Conservation (phyloP, 106 monocot genomes). For the Dendrobium officinale region DNA sequence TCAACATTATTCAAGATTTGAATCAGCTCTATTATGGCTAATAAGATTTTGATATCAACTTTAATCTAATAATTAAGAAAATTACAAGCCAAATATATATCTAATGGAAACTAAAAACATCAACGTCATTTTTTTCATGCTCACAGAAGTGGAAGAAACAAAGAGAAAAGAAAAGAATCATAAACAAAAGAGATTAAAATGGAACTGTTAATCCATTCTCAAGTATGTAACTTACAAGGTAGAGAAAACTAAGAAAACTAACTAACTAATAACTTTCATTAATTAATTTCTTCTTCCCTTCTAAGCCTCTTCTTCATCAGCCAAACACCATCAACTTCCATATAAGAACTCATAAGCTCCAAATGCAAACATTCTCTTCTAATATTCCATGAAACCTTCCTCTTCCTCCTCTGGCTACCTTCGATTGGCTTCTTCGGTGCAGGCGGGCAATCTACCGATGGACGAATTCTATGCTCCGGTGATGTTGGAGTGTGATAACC, state of each 20-base stretch:
- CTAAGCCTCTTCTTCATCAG: not conserved
- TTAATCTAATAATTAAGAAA: too few species aligned
- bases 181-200: not conserved
- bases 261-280: not conserved
- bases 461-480: slow-evolving; percentile 21
- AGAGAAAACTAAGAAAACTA: not conserved
- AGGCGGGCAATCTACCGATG: slow-evolving; percentile 17
- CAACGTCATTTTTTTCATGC: too few species aligned
- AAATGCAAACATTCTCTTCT: not conserved
- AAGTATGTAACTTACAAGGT: not conserved
- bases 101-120: too few species aligned
- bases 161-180: too few species aligned
- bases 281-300: not conserved
- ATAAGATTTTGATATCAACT: too few species aligned
- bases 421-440: slow-evolving; percentile 19
- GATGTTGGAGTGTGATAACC: slow-evolving; percentile 44
- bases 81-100: too few species aligned
- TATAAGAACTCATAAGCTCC: not conserved
- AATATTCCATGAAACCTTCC: not conserved
- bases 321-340: not conserved
- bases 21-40: too few species aligned
- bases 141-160: not conserved
- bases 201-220: not conserved
- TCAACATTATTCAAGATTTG: too few species aligned
- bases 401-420: not conserved